Base-by-base conservation (phyloP, 2,329 filamentous ascomycete genomes). In the Exophiala alcalophila region DNA sequence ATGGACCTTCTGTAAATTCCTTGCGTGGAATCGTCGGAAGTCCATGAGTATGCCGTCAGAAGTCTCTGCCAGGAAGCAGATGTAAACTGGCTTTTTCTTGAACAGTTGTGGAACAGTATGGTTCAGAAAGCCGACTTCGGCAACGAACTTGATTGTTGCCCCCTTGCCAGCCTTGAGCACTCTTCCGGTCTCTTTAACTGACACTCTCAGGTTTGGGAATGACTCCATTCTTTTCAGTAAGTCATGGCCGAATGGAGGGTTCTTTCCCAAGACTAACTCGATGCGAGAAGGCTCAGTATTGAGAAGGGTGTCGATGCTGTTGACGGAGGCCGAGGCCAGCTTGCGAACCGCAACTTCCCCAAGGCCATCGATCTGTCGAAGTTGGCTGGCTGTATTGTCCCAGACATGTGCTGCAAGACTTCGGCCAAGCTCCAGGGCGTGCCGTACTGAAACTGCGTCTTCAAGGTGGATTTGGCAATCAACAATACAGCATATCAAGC, bases 331-430 rank as follows among this genome's bases (percentile, higher is more conserved):
- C 26, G 76, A 73, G 3, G 80, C 76, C 29, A 97, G 73, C 60
- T 85, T 92, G 25, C 83, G 77, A 51, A 86, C 80, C n/a, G 78
- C 77, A 1, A 82, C 86, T 4, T 80, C 70, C 0, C 92, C 92
- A 48, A 97, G 77, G 2, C 81, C 77, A 0, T 86, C 80, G 2
- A 98, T 74, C 61, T 97, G 91, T 47, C 84, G 84, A 58, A 98
- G 76, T 54, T 96, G 86, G 15, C 84, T 72, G 0, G 86, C 78
- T 2, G 81, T 85, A 23, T 84, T 81, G 57, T 98, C 92, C 92
- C 90, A 95, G 1, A 74, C 74, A 46, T 76, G 78, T 2, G 89
- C 85, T 15, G 79, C 76, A 37, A 97, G 67, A 52, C 86, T 88
- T 43, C 91, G 76, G 33, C 84, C 76, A 4, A 97, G 74, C 57